Percentiles rank a stretch among this genome's conserved stretches.
Conservation (phyloP, 2,329 filamentous ascomycete species). For the Rugonectria rugulosa region DNA sequence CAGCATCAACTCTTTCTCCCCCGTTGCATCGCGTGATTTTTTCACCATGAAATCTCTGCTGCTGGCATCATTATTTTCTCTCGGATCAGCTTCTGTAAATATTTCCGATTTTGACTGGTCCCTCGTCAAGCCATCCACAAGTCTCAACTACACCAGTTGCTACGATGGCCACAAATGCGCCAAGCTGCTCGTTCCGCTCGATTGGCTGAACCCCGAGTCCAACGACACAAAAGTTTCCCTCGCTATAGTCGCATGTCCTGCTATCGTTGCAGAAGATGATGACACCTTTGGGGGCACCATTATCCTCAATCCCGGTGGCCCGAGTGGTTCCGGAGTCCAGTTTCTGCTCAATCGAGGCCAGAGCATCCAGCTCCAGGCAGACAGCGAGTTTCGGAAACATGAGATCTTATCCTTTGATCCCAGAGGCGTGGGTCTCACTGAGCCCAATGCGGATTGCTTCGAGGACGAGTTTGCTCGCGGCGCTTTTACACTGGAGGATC, state of each 20-base stretch:
- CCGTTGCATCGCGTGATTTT: neutral
- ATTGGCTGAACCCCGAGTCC: conserved; percentile 47
- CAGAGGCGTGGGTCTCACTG: conserved; percentile 48
- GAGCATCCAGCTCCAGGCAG: conserved; percentile 39
- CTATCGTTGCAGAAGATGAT: conserved; percentile 47
- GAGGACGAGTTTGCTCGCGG: conserved; percentile 41
- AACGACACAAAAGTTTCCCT: conserved; percentile 45
- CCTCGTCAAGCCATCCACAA: conserved; percentile 42
- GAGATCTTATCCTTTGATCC: conserved; percentile 56
- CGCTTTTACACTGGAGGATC: conserved; percentile 40
- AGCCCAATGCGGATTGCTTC: conserved; percentile 51
- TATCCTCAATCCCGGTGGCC: conserved; percentile 55
- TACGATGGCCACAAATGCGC: conserved; percentile 50
- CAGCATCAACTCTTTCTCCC: too few relatives aligned
- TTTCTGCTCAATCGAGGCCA: conserved; percentile 38
- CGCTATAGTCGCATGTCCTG: conserved; percentile 52
- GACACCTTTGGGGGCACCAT: conserved; percentile 52
- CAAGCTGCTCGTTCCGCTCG: conserved; percentile 51
- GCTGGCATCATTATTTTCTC: neutral
- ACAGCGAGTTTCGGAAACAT: conserved; percentile 45
- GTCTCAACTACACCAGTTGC: conserved; percentile 51
- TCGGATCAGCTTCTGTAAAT: neutral
- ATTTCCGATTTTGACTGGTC: conserved; percentile 46
- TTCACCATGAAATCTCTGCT: neutral
- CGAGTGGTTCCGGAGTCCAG: conserved; percentile 50